These are phyloP conservation scores for Marsdenia floribunda DNA, from an alignment of 257 asterid genomes.

Conservation along the genomic window DNA sequence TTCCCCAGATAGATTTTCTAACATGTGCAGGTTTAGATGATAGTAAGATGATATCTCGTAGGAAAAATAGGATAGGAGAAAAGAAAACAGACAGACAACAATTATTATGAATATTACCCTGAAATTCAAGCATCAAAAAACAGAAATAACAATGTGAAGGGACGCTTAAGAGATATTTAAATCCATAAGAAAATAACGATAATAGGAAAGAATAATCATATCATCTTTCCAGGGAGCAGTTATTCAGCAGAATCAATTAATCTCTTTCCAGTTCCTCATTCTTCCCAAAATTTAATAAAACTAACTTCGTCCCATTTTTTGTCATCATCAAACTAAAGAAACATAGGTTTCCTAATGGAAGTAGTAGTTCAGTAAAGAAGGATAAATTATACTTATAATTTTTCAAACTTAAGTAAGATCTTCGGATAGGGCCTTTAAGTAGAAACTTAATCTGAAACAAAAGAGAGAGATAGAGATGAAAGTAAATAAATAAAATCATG, in stretches of 20 bases:
- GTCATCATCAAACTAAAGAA: not conserved
- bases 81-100: not conserved
- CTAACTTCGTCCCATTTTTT: not conserved
- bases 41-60: not conserved
- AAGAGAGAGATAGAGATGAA: not conserved
- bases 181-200: not conserved
- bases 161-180: not conserved
- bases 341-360: not conserved
- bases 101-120: not conserved
- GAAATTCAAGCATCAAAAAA: not conserved
- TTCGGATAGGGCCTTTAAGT: not conserved
- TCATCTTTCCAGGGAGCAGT: not conserved
- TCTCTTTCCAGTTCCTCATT: not conserved
- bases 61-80: not conserved
- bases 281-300: not conserved
- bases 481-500: not conserved
- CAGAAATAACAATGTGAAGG: not conserved
- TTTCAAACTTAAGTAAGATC: not conserved
- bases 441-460: not conserved
- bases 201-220: not conserved
- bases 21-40: not conserved
- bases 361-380: not conserved
- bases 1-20: conserved; percentile 9
- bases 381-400: not conserved
- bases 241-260: not conserved